phyloP scores from a whole-genome alignment of 345 rosid species.

The Populus deltoides region DNA sequence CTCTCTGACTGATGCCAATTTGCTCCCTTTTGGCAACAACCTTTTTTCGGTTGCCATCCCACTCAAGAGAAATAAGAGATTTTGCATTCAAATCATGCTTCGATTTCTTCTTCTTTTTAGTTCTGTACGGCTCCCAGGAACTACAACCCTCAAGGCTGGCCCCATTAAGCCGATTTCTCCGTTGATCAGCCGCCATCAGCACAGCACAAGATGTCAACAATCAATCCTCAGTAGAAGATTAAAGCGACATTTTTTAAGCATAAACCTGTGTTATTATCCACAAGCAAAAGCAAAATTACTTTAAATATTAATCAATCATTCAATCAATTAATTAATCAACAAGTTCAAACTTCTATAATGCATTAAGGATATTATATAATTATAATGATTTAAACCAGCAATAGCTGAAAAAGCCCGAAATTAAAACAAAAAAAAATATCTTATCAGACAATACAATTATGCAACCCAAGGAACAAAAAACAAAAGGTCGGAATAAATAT shows the following conservation, averaged over 20 bases:
- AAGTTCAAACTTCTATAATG: not conserved
- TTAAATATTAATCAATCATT: not conserved
- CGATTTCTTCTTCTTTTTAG: conserved; percentile 60
- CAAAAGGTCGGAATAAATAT: not conserved
- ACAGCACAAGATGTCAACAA: conserved; percentile 20
- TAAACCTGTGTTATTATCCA: not conserved
- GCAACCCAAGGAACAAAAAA: not conserved
- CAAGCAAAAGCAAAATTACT: not conserved
- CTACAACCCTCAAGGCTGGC: conserved; percentile 49
- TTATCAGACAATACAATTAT: conserved; percentile 4
- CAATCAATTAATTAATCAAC: not conserved
- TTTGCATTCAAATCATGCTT: conserved; percentile 47
- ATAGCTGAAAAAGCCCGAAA: not conserved
- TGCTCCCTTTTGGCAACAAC: conserved; percentile 89
- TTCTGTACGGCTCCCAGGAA: conserved; percentile 54
- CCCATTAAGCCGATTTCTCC: conserved; percentile 70
- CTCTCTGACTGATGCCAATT: conserved; percentile 64
- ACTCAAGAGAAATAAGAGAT: conserved; percentile 75
- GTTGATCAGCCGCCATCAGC: conserved; percentile 82
- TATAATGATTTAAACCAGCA: not conserved
- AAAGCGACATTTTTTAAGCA: not conserved
- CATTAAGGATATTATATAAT: not conserved
- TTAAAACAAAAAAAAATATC: not conserved
- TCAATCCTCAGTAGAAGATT: conserved; percentile 14
- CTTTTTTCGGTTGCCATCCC: conserved; percentile 58